These are phyloP conservation scores for Fusarium stilboides DNA, from an alignment of 2,329 filamentous ascomycete species.

Conservation along the genomic window DNA sequence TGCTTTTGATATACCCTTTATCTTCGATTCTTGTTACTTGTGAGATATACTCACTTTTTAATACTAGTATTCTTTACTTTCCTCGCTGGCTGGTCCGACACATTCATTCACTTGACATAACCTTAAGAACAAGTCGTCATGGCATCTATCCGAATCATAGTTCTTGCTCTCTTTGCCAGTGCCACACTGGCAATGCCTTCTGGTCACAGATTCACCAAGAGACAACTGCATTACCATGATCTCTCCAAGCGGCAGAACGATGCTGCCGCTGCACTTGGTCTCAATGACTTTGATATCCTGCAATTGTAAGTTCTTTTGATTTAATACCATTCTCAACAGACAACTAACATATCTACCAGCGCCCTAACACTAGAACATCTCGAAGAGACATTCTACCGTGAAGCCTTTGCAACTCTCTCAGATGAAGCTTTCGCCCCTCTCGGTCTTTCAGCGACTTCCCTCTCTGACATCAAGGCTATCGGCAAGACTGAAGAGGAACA, in stretches of 20 bases:
- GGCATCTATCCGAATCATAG: slow-evolving; percentile 57
- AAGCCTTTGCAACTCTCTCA: slow-evolving; percentile 78
- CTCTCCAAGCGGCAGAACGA: slow-evolving; percentile 67
- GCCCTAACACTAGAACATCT: slow-evolving; percentile 83
- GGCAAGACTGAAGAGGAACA: slow-evolving; percentile 72
- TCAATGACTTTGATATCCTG: slow-evolving; percentile 69
- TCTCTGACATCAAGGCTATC: slow-evolving; percentile 71
- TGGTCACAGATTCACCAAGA: slow-evolving; percentile 59
- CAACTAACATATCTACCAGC: slow-evolving; percentile 39
- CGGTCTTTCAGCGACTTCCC: slow-evolving; percentile 50
- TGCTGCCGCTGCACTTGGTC: slow-evolving; percentile 62
- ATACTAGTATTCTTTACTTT: slow-evolving; percentile 20
- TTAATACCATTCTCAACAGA: background rate
- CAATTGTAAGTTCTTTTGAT: slow-evolving; percentile 66
- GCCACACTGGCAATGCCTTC: slow-evolving; percentile 64
- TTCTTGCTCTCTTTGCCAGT: slow-evolving; percentile 63
- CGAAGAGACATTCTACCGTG: slow-evolving; percentile 79
- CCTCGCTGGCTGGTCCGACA: slow-evolving; percentile 46
- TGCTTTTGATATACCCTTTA: slow-evolving; percentile 39
- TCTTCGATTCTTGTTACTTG: slow-evolving; percentile 14
- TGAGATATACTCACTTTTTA: slow-evolving; percentile 17
- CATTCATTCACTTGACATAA: slow-evolving; percentile 30
- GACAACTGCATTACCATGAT: slow-evolving; percentile 64
- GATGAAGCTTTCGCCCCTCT: slow-evolving; percentile 74
- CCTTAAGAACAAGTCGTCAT: slow-evolving; percentile 51